Evolutionary conservation across 257 asterid species (phyloP).

Genomic region (Lantana camara): DNA sequence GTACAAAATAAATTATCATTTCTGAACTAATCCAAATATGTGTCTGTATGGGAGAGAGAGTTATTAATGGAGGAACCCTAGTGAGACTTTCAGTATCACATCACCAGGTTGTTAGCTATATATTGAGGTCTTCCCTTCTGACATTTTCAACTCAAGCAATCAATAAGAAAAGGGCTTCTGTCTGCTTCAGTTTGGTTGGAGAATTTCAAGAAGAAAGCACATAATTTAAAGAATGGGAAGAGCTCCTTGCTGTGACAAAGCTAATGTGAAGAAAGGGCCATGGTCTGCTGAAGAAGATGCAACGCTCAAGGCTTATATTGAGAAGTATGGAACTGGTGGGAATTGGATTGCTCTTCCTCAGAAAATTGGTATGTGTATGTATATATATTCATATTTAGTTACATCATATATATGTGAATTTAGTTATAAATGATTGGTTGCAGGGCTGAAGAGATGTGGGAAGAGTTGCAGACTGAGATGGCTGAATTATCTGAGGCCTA

Average conservation of each 20-base stretch:
- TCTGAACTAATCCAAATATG: conserved; percentile 64
- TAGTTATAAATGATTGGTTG: neutral
- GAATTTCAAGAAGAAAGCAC: neutral
- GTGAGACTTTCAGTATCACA: conserved; percentile 67
- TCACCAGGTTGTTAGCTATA: conserved; percentile 59
- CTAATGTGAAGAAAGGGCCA: conserved; percentile 89
- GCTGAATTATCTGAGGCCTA: conserved; percentile 82
- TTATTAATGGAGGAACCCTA: conserved; percentile 44
- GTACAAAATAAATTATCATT: conserved; percentile 12
- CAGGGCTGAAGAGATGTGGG: conserved; percentile 91
- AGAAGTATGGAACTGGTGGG: conserved; percentile 69
- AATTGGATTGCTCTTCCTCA: conserved; percentile 98
- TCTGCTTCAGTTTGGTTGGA: conserved; percentile 8
- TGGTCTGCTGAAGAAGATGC: conserved; percentile 97
- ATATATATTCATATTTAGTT: neutral
- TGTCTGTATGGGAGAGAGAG: conserved; percentile 15
- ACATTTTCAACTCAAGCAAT: conserved; percentile 36
- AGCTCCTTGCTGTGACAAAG: conserved; percentile 96
- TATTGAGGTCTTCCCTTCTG: conserved; percentile 61
- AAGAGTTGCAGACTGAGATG: conserved; percentile 89
- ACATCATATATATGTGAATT: neutral
- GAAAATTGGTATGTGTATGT: conserved; percentile 53
- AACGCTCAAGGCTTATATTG: conserved; percentile 75
- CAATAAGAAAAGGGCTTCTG: conserved; percentile 17
- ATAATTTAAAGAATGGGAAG: conserved; percentile 61